These are phyloP conservation scores for Cercospora nicotianae DNA, from an alignment of 2,329 filamentous ascomycete genomes.

Conservation along the genomic window DNA sequence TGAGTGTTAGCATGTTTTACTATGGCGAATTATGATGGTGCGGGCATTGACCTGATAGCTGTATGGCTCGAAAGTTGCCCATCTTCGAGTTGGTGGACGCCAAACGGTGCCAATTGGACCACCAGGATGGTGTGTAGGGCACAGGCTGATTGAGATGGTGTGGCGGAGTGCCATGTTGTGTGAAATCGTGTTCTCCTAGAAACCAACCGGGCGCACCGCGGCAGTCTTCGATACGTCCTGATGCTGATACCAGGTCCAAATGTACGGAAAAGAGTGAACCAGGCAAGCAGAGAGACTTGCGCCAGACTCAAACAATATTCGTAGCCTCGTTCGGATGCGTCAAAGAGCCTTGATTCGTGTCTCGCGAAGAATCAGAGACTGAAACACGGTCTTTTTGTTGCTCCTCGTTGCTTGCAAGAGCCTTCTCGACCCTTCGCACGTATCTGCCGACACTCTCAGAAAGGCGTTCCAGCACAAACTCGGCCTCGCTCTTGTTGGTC, in stretches of 20 bases:
- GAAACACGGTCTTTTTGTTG: neutral
- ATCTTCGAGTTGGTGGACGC: neutral
- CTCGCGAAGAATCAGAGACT: neutral
- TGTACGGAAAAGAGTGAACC: conserved; percentile 50
- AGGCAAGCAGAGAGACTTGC: conserved; percentile 52
- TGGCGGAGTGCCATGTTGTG: neutral
- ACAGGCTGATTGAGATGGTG: neutral
- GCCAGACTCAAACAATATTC: conserved; percentile 45
- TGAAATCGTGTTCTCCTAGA: too few species aligned
- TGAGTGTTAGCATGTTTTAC: neutral
- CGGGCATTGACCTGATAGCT: neutral
- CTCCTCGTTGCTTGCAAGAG: neutral
- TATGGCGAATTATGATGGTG: neutral
- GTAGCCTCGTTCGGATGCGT: conserved; percentile 40
- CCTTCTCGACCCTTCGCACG: conserved; percentile 30
- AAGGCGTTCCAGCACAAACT: conserved; percentile 66
- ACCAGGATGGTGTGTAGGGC: neutral
- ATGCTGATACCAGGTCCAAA: neutral
- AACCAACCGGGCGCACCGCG: neutral
- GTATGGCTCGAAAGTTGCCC: neutral
- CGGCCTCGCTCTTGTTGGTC: conserved; percentile 60
- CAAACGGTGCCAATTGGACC: neutral
- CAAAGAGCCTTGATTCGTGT: neutral
- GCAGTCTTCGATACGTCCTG: neutral
- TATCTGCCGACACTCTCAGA: conserved; percentile 62